Base-by-base conservation (phyloP, 2,329 filamentous ascomycete species). In the Exophiala sp. region DNA sequence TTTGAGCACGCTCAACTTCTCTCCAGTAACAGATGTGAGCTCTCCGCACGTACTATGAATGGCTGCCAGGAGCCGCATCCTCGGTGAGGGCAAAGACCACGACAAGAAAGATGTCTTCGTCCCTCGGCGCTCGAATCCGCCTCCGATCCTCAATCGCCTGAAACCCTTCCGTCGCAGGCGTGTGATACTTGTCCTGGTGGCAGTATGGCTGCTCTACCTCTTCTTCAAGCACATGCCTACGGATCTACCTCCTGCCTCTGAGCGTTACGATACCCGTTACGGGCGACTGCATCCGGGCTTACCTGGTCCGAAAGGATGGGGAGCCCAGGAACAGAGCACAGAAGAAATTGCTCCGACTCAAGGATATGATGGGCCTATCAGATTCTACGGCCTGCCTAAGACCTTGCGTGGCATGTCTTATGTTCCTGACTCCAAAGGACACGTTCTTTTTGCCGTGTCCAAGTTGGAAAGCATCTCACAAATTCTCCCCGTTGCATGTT, bases 401-500 rank as follows among this genome's bases (percentile, higher is more conserved):
- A 56, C 49, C 7, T 43, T 61, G 13, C 50, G 47, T 6, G 35
- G 43, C n/a, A 37, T 35, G 18, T 16, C 37, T 13, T 32, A 42
- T 47, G 34, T 37, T 37, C 19, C n/a, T 37, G 27, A 50, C 34
- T 19, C 35, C 70, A 46, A 86, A 62, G 78, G 78, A 43, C 89
- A 89, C 61, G 77, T 95, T 13, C 67, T 96, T 2, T 95, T 95
- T 64, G 84, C 83, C 3, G 82, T 86, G 2, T 83, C 86, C 0
- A 89, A 77, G 53, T 68, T 94, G 43, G 79, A 79, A 65, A 93
- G 87, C 63, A 80, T 82, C 13, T 78, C 86, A 0, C 77, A 78
- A 24, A 66, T 96, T 46, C 71, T 95, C 24, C 88, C 89, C 0
- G 73, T 95, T 63, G 88, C 90, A 4, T 97, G 93, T 66, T 80